These are phyloP conservation scores for Botrytis porri DNA, from an alignment of 2,329 filamentous ascomycete species.

Conservation along the genomic window DNA sequence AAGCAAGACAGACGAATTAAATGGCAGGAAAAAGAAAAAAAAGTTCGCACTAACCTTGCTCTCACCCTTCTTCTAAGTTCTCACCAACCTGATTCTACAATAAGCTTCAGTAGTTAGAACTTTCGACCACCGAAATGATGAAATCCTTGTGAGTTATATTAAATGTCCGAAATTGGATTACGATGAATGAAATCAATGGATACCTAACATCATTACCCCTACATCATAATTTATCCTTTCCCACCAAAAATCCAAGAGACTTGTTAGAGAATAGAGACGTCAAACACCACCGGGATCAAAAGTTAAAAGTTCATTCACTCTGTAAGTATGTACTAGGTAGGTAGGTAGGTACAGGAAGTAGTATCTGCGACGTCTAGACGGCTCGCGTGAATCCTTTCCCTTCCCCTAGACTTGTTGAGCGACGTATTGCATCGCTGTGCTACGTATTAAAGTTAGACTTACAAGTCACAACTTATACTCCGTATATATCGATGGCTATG, in stretches of 20 bases:
- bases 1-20: neutral
- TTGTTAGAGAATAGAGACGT: no score
- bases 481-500: neutral
- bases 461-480: neutral
- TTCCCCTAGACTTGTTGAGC: neutral
- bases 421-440: neutral
- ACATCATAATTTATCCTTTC: neutral
- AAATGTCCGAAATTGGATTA: conserved; percentile 5
- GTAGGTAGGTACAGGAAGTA: neutral
- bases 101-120: neutral
- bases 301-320: neutral
- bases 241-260: neutral
- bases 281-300: neutral
- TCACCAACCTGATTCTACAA: neutral
- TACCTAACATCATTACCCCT: neutral
- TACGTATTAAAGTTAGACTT: neutral
- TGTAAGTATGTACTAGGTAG: no score
- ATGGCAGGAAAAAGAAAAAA: conserved; percentile 2
- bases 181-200: neutral
- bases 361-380: neutral
- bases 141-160: neutral
- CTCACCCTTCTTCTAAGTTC: no score
- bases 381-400: conserved; percentile 1
- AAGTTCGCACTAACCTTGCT: neutral
- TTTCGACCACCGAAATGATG: neutral